Evolutionary conservation across 2,329 filamentous ascomycete genomes (phyloP), one percentile per base, ranked within the genome.

Genomic region (Fusarium neocosmosporiellum): DNA sequence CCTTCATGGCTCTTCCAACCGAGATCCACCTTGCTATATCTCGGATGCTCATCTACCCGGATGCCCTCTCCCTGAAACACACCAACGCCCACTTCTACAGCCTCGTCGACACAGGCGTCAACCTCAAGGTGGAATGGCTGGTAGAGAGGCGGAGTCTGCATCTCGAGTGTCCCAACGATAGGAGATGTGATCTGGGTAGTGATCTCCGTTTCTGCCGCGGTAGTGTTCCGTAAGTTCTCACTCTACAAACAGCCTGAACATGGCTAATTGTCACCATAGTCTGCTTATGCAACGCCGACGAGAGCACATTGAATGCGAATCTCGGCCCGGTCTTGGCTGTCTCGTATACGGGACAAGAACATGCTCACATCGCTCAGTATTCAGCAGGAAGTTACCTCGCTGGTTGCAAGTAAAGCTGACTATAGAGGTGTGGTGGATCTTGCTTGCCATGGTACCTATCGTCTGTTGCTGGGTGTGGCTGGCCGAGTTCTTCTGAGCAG

Each of bases 11-110:
- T 18, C 83, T 94, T 3, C 92, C 92, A 2, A 84, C 89, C 1
- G 92, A 94, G 75, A 84, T 94, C n/a, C 92, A 93, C 73, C 79
- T 92, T 2, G 85, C 89, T 58, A 90, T 94, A 63, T 84, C 88
- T 34, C 78, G 84, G 13, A 83, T 88, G 62, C 88, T 94, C 66
- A 87, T 87, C 34, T 94, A 94, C 69, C 92, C 92, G 0, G 92
- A 94, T 70, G 92, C 92, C 0, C 85, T 94, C 1, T 91, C 91
- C 0, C 83, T 94, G 18, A 93, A 93, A 77, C 91, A 93, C 78
- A 88, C 88, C 22, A 90, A 83, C 77, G 86, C 86, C 66, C 86
- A 92, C 77, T 91, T 94, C 79, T 91, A 90, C 81, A 76, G 80
- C 55, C 81, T 93, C 2, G 90, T 93, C 69, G 86, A 91, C 78